Conservation (phyloP, 768 basidiomycete species). For the Hericium alpestre region DNA sequence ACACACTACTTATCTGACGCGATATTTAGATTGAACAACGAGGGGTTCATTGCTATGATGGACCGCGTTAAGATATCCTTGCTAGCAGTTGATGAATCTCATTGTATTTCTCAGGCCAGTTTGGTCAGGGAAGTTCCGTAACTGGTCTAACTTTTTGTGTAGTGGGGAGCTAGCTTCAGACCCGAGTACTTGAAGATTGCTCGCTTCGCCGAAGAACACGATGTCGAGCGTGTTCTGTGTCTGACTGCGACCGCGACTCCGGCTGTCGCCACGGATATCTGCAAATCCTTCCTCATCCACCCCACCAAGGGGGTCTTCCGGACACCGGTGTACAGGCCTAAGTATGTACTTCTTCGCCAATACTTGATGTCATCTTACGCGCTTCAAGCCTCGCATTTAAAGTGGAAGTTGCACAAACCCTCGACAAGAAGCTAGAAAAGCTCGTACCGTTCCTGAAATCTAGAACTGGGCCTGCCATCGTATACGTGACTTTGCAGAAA, state of each 20-base stretch:
- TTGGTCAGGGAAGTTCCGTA: neutral
- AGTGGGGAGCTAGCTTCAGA: conserved; percentile 36
- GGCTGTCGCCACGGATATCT: conserved; percentile 32
- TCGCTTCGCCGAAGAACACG: conserved; percentile 34
- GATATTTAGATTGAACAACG: conserved; percentile 30
- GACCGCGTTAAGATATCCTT: conserved; percentile 30
- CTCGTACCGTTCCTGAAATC: conserved; percentile 26
- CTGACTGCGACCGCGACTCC: conserved; percentile 37
- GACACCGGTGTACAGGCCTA: conserved; percentile 33
- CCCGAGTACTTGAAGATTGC: conserved; percentile 32
- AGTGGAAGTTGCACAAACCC: conserved; percentile 22
- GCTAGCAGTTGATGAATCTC: conserved; percentile 40
- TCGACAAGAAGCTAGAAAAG: conserved; percentile 25
- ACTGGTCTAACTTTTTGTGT: neutral
- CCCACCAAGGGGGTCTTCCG: conserved; percentile 29
- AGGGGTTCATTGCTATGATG: conserved; percentile 35
- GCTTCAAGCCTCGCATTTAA: conserved; percentile 25
- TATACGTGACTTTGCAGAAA: conserved; percentile 36
- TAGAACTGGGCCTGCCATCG: conserved; percentile 31
- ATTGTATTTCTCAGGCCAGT: conserved; percentile 33
- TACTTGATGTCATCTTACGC: neutral
- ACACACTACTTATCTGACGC: no score
- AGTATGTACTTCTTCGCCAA: conserved; percentile 19
- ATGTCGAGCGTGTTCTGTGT: conserved; percentile 34
- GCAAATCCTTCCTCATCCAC: conserved; percentile 32